Evolutionary conservation across 2,329 filamentous ascomycete species (phyloP), one percentile per base, ranked within the genome.

Genomic region (Scorias spongiosa): DNA sequence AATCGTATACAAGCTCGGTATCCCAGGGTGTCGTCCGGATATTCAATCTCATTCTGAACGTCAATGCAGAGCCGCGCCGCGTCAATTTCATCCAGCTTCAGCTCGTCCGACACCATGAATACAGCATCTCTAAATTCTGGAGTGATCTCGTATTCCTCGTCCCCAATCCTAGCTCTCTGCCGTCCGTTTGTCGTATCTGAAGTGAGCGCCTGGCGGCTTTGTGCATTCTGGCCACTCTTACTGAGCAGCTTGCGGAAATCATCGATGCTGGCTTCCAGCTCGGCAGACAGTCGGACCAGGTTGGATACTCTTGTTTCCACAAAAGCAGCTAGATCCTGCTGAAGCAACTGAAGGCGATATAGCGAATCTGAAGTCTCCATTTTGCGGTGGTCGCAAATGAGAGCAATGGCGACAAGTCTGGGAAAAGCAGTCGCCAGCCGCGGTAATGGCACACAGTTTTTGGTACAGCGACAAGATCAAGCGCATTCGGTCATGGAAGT

Each of bases 11-110:
- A 76, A 47, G 83, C 83, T 53, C 82, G 81, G 59, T 88, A 80
- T 44, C 86, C 71, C 47, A 84, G 71, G 2, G 84, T 73, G 18
- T 84, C 77, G 48, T 85, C 85, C 5, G 87, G 69, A 39, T 75
- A 70, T 12, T 78, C 71, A 52, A 88, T 80, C 32, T 78, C 73
- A 57, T 84, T 75, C 14, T 84, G 79, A 44, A 81, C 78, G 42
- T 93, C 67, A 45, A 93, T 76, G 42, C 58, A 61, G 41, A 91
- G 74, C 51, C 75, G 73, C 9, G 86, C 84, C 14, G 89, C 82
- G 54, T 91, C 77, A 45, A 93, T 61, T 63, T 98, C 93, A 64
- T 98, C 88, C 42, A 98, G 71, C 55, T 94, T 80, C 48, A 95
- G 71, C 53, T 86, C 84, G 62, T 96, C 88, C 44, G 89, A 84